Conservation (phyloP, 1,284 basidiomycete genomes). For the Porogramme epimiltina region DNA sequence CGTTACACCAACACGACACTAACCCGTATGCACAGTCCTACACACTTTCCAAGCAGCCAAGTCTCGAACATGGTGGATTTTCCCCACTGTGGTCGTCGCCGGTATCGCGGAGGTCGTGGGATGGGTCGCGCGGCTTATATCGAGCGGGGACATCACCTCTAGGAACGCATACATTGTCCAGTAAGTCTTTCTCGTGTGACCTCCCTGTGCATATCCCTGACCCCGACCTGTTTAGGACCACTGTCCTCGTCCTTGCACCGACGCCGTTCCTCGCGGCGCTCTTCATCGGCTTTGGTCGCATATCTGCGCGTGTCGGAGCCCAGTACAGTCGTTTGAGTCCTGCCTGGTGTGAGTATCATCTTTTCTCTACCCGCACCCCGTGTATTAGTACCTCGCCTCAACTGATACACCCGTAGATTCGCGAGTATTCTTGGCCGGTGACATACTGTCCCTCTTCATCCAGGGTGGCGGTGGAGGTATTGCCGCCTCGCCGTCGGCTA, state of each 20-base stretch:
- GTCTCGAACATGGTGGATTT: conserved; percentile 40
- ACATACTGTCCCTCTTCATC: conserved; percentile 52
- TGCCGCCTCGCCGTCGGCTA: conserved; percentile 40
- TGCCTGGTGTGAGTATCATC: conserved; percentile 19
- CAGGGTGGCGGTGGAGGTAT: conserved; percentile 57
- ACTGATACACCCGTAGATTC: conserved; percentile 38
- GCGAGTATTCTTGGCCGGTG: conserved; percentile 49
- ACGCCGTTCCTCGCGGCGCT: conserved; percentile 57
- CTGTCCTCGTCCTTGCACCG: conserved; percentile 49
- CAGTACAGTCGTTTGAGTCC: conserved; percentile 47
- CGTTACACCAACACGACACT: too few relatives aligned
- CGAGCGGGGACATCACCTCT: conserved; percentile 29
- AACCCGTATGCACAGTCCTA: neutral
- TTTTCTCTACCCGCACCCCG: too few relatives aligned
- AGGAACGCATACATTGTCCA: conserved; percentile 45
- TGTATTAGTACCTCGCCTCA: too few relatives aligned
- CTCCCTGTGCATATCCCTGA: neutral
- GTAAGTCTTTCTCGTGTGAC: conserved; percentile 26
- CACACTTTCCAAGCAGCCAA: conserved; percentile 28
- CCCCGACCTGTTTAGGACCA: conserved; percentile 35
- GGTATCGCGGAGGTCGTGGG: conserved; percentile 40
- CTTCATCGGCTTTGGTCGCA: conserved; percentile 52
- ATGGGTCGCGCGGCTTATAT: conserved; percentile 41
- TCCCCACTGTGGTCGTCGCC: conserved; percentile 38
- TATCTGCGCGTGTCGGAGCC: conserved; percentile 45